Percentiles rank a stretch among this genome's conserved stretches.
Conservation (phyloP, 177 flowering plant species). For the Telopea speciosissima region DNA sequence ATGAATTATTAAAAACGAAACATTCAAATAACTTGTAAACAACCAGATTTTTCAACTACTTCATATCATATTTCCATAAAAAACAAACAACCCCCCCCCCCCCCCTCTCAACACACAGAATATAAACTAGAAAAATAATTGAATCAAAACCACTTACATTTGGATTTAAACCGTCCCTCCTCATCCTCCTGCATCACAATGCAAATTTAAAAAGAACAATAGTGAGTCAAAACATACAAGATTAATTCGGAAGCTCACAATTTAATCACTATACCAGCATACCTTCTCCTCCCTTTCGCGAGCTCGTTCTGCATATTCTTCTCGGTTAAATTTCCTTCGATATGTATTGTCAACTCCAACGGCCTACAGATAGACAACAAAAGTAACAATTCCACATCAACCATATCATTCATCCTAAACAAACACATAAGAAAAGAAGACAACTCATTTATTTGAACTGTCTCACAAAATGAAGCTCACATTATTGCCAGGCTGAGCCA, state of each 20-base stretch:
- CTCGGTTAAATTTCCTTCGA: conserved; percentile 47
- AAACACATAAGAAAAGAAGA: conserved; percentile 8
- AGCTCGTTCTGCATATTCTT: conserved; percentile 81
- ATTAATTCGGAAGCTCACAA: background rate
- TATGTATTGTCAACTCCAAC: conserved; percentile 49
- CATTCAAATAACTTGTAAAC: background rate
- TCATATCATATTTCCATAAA: background rate
- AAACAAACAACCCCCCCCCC: background rate
- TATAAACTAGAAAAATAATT: background rate
- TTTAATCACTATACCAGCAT: conserved; percentile 2
- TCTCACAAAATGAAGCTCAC: conserved; percentile 10
- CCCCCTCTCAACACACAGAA: too few species aligned
- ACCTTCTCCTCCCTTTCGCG: conserved; percentile 81
- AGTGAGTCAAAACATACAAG: background rate
- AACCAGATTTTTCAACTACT: background rate
- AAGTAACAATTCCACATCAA: background rate
- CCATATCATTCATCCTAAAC: background rate
- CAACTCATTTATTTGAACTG: background rate
- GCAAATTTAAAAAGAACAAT: conserved; percentile 1
- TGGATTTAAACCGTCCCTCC: conserved; percentile 51
- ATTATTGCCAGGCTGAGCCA: conserved; percentile 21
- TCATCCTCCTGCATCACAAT: conserved; percentile 33
- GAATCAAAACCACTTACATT: conserved; percentile 40
- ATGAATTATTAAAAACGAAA: background rate
- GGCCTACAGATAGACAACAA: conserved; percentile 22